Evolutionary conservation across 345 rosid genomes (phyloP).

Genomic region (Lenwebbia sp.): DNA sequence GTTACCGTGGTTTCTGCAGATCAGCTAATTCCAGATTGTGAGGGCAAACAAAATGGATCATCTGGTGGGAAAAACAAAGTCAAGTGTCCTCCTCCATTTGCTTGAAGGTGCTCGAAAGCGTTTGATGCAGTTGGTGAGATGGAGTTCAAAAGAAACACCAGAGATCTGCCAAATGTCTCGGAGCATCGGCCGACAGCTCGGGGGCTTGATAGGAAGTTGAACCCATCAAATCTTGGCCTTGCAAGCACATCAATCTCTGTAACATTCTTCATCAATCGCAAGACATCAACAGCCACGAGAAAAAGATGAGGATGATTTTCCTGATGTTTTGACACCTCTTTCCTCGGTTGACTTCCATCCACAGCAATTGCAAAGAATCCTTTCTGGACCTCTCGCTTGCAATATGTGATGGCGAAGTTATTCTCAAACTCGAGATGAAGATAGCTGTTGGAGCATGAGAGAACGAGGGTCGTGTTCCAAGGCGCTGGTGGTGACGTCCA

Average conservation of each 20-base stretch:
- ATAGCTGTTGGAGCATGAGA: not conserved
- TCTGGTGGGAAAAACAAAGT: not conserved
- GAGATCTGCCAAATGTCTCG: not conserved
- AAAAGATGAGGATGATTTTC: not conserved
- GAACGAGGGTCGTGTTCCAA: not conserved
- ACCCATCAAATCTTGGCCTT: not conserved
- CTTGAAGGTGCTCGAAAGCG: not conserved
- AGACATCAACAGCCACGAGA: not conserved
- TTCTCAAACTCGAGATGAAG: not conserved
- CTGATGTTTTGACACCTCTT: not conserved
- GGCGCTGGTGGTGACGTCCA: not conserved
- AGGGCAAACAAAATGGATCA: not conserved
- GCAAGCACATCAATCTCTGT: not conserved
- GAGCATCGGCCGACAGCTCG: not conserved
- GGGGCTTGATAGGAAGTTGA: not conserved
- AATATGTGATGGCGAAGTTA: not conserved
- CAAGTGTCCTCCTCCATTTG: not conserved
- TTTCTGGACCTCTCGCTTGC: not conserved
- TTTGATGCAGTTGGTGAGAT: not conserved
- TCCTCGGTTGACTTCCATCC: not conserved
- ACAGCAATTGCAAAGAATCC: not conserved
- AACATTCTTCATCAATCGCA: not conserved
- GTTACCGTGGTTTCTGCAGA: not conserved
- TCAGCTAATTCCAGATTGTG: not conserved
- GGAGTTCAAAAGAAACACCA: not conserved